Evolutionary conservation across 352 stramenopile genomes (phyloP).

Genomic region (Halophytophthora batemanensis): DNA sequence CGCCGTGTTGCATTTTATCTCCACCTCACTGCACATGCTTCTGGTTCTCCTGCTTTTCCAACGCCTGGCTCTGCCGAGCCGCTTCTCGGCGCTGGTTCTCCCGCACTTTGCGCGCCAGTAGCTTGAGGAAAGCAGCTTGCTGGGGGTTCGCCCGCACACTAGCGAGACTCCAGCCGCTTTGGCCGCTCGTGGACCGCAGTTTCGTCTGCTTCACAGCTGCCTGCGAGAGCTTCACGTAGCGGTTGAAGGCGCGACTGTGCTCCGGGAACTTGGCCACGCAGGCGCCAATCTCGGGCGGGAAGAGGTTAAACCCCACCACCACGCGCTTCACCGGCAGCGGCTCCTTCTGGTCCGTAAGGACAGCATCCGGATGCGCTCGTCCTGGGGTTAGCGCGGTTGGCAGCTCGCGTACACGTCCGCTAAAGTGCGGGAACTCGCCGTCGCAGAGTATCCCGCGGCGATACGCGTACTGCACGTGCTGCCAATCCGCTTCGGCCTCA

Average conservation of each 20-base stretch:
- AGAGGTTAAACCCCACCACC: constrained; percentile 76
- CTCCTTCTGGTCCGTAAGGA: neutral
- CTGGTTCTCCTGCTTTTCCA: too few relatives aligned
- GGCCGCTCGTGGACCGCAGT: constrained; percentile 18
- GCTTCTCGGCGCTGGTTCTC: constrained; percentile 33
- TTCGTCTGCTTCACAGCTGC: constrained; percentile 45
- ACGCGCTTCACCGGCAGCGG: constrained; percentile 44
- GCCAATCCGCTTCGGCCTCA: constrained; percentile 35
- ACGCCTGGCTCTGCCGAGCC: too few relatives aligned
- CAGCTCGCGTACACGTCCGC: constrained; percentile 46
- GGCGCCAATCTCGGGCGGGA: constrained; percentile 59
- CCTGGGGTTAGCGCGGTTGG: too few relatives aligned
- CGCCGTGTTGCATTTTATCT: too few relatives aligned
- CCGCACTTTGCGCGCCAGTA: constrained; percentile 51
- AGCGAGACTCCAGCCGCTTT: constrained; percentile 43
- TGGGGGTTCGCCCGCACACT: constrained; percentile 55
- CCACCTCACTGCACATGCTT: too few relatives aligned
- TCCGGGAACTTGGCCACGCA: constrained; percentile 63
- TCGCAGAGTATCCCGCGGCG: constrained; percentile 64
- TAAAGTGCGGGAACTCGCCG: constrained; percentile 71
- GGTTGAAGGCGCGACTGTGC: constrained; percentile 67
- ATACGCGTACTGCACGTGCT: constrained; percentile 46
- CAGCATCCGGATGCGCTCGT: neutral
- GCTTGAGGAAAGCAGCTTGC: constrained; percentile 65
- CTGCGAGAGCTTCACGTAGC: constrained; percentile 72